A percentile compares a stretch with the other conserved stretches of the same genome.
Conservation (phyloP, 768 basidiomycete genomes). For the Hydnomerulius pinastri region DNA sequence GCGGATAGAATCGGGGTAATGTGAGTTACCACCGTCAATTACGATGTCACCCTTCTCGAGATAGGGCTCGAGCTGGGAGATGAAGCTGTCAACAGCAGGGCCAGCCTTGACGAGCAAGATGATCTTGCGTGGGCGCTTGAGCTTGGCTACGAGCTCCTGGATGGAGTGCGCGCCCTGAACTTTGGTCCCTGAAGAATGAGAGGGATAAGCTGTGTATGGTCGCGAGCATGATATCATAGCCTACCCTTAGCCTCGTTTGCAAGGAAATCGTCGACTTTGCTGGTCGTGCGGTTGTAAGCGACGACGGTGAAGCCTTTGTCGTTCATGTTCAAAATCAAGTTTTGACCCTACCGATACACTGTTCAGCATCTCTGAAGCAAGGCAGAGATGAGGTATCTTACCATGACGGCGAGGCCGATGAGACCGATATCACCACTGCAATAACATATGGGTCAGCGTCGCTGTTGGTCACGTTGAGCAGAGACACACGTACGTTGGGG, state of each 20-base stretch:
- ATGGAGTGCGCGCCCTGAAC: slow-evolving; percentile 94
- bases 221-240: slow-evolving; percentile 32
- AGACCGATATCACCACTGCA: slow-evolving; percentile 94
- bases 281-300: slow-evolving; percentile 95
- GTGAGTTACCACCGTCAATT: slow-evolving; percentile 99
- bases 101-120: slow-evolving; percentile 99
- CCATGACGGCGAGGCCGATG: slow-evolving; percentile 99
- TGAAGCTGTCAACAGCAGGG: slow-evolving; percentile 93
- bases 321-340: slow-evolving; percentile 98
- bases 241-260: slow-evolving; percentile 97
- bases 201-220: slow-evolving; percentile 20
- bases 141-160: slow-evolving; percentile 86
- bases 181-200: slow-evolving; percentile 72
- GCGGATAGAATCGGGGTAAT: slow-evolving; percentile 98
- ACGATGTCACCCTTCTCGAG: slow-evolving; percentile 97
- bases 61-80: slow-evolving; percentile 81
- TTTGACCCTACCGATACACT: slow-evolving; percentile 72
- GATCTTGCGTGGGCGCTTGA: slow-evolving; percentile 95
- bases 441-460: slow-evolving; percentile 18
- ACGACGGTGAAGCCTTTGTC: slow-evolving; percentile 99
- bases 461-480: slow-evolving; percentile 12
- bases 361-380: slow-evolving; percentile 8
- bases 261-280: slow-evolving; percentile 95
- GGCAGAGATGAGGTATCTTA: slow-evolving; percentile 38
- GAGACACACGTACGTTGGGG: slow-evolving; percentile 48